phyloP scores from a whole-genome alignment of 768 basidiomycete species.

The Auricularia sp. region DNA sequence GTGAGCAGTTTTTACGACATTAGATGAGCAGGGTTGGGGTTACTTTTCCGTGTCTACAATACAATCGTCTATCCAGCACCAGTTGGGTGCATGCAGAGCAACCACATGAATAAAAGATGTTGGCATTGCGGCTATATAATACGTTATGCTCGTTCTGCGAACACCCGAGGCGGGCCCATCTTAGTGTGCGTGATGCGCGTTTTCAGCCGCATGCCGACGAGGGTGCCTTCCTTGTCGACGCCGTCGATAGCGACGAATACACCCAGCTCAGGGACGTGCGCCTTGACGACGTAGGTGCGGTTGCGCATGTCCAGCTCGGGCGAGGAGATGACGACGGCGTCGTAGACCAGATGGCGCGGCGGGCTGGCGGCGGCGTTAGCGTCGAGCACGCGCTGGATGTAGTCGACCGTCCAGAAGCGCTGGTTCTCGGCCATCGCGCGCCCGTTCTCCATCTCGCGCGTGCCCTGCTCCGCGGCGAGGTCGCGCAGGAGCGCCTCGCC shows the following conservation, averaged over 20 bases:
- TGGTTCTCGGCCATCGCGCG: slow-evolving; percentile 22
- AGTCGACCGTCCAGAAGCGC: slow-evolving; percentile 32
- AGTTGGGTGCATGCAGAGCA: neutral
- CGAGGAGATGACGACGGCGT: neutral
- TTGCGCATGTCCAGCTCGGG: neutral
- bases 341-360: neutral
- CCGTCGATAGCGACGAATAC: neutral
- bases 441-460: slow-evolving; percentile 25
- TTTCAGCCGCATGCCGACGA: too few species aligned
- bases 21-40: neutral
- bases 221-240: too few species aligned
- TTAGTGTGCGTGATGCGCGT: too few species aligned
- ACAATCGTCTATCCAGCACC: neutral
- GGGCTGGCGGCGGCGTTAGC: neutral
- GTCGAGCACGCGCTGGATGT: slow-evolving; percentile 28
- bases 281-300: neutral
- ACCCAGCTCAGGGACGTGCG: neutral
- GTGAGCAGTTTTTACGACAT: neutral
- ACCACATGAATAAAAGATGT: neutral
- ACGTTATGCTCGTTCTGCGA: too few species aligned
- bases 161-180: too few species aligned
- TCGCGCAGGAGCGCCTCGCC: slow-evolving; percentile 33
- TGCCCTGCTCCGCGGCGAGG: slow-evolving; percentile 29
- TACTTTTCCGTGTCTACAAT: neutral
- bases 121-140: too few species aligned